Percentiles rank a stretch among this genome's conserved stretches.
Evolutionary conservation across 768 basidiomycete species (phyloP).

Genomic region (Macrocybe gigantea): DNA sequence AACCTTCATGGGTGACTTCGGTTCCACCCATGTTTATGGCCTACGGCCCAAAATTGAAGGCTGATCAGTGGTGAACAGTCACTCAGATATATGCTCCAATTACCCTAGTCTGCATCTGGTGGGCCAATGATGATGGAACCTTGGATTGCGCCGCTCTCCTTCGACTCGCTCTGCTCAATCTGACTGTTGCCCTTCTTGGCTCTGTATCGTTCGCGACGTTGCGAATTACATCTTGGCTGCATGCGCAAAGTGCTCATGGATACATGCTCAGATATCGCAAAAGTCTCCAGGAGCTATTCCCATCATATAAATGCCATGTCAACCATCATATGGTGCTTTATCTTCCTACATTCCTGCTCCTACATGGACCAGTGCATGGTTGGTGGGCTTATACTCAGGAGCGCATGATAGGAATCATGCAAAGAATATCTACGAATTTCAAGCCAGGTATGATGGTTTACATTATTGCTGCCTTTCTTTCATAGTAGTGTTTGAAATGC

Average conservation of each 20-base stretch:
- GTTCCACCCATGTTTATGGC: conserved; percentile 16
- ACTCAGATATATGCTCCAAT: conserved; percentile 27
- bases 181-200: conserved; percentile 22
- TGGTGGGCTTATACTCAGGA: conserved; percentile 33
- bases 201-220: conserved; percentile 24
- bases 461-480: too few relatives aligned
- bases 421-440: conserved; percentile 21
- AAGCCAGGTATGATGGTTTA: conserved; percentile 18
- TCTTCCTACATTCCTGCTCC: conserved; percentile 18
- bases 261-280: conserved; percentile 26
- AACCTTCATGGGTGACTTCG: conserved; percentile 19
- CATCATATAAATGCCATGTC: conserved; percentile 17
- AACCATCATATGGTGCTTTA: conserved; percentile 38
- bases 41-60: conserved; percentile 21
- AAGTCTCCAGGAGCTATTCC: conserved; percentile 22
- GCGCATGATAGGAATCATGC: conserved; percentile 25
- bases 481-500: too few relatives aligned
- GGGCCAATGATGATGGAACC: conserved; percentile 3
- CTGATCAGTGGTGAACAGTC: conserved; percentile 29
- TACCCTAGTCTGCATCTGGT: conserved; percentile 32
- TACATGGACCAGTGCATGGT: conserved; percentile 28
- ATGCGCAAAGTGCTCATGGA: conserved; percentile 17
- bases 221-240: conserved; percentile 12
- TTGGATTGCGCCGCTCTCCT: conserved; percentile 3
- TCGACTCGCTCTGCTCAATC: conserved; percentile 22